Conservation (phyloP, 2,329 filamentous ascomycete genomes). For the Trichoderma asperellum region DNA sequence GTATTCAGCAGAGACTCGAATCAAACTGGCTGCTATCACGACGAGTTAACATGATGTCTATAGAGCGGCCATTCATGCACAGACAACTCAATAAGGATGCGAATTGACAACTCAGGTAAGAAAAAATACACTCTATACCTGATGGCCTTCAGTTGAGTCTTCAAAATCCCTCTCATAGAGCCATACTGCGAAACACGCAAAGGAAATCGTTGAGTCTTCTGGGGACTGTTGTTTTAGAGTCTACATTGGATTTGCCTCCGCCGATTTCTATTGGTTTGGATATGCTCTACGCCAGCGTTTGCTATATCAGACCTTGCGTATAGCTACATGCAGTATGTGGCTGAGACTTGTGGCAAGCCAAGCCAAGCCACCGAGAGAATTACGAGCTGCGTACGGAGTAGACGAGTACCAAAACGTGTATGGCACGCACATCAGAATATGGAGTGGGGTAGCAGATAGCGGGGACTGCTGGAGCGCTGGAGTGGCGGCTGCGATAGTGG, state of each 20-base stretch:
- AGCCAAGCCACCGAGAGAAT: background rate
- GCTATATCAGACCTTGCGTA: too few relatives aligned
- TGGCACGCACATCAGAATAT: background rate
- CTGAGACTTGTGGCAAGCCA: background rate
- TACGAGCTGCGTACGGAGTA: background rate
- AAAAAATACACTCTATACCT: background rate
- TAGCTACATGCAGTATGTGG: background rate
- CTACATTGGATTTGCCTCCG: background rate
- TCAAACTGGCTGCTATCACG: background rate
- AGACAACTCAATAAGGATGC: too few relatives aligned
- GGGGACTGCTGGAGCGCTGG: background rate
- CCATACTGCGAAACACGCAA: background rate
- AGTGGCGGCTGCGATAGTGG: background rate
- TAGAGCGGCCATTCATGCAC: too few relatives aligned
- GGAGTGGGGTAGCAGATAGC: background rate
- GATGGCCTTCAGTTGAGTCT: background rate
- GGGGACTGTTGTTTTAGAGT: background rate
- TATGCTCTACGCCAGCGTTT: background rate
- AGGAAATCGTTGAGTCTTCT: background rate
- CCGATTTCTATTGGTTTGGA: background rate
- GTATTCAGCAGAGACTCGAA: background rate
- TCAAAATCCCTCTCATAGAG: background rate
- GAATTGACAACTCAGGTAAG: background rate
- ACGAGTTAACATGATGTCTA: background rate
- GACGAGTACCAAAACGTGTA: background rate